Conservation (phyloP, 345 rosid species). For the Nephelium lappaceum region DNA sequence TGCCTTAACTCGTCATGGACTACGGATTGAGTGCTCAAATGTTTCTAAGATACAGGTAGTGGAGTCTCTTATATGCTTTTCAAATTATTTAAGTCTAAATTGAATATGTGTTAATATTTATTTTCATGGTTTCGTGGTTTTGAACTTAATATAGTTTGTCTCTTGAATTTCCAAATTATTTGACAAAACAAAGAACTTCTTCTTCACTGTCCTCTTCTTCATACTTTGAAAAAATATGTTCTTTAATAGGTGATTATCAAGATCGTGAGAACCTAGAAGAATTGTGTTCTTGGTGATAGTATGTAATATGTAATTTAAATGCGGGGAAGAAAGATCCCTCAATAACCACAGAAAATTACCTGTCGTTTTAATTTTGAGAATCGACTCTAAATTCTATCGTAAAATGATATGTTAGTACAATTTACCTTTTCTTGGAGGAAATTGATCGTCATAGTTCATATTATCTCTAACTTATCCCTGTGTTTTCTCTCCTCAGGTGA, state of each 20-base stretch:
- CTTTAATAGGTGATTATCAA: no score
- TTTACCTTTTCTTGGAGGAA: not conserved
- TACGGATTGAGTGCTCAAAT: slow-evolving; percentile 82
- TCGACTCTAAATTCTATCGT: no score
- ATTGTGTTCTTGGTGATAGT: not conserved
- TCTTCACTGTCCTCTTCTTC: no score
- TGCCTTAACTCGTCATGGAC: slow-evolving; percentile 74
- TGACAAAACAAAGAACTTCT: not conserved
- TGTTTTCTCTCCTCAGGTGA: slow-evolving; percentile 47
- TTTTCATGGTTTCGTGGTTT: not conserved
- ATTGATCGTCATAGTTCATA: not conserved
- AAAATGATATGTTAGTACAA: not conserved
- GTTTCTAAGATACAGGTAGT: slow-evolving; percentile 70
- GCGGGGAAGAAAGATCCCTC: not conserved
- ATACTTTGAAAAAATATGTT: no score
- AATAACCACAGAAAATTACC: not conserved
- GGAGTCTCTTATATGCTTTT: not conserved
- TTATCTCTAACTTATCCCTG: no score
- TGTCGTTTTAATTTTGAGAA: not conserved
- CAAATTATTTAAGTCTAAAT: no score
- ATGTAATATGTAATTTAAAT: not conserved
- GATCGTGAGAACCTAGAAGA: not conserved
- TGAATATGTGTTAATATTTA: not conserved
- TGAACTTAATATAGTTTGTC: not conserved
- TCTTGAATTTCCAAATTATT: not conserved